Percentiles rank a stretch among this genome's conserved stretches.
Conservation (phyloP, 345 rosid genomes). For the Eucalyptus fibrosa region DNA sequence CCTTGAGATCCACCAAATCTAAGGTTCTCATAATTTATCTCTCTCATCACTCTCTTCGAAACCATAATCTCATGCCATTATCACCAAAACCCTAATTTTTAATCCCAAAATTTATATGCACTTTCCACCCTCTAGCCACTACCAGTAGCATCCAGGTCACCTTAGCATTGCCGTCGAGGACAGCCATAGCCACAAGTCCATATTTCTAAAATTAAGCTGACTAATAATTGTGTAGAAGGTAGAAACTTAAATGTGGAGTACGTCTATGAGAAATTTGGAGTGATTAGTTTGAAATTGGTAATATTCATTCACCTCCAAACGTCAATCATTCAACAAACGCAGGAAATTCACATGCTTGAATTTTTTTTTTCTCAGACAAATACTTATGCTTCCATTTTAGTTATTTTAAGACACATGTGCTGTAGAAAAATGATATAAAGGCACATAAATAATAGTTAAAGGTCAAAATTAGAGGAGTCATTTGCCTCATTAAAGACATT, state of each 20-base stretch:
- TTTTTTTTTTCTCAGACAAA: background rate
- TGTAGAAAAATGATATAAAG: background rate
- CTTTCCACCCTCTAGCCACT: background rate
- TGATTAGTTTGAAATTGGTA: background rate
- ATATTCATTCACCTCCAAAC: background rate
- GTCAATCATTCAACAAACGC: background rate
- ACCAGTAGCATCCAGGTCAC: background rate
- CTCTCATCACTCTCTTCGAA: background rate
- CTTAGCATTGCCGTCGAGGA: background rate
- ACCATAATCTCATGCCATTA: background rate
- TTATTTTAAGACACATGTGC: background rate
- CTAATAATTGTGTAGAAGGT: background rate
- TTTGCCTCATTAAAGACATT: background rate
- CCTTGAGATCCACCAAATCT: background rate
- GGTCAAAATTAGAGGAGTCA: background rate
- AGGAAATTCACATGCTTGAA: background rate
- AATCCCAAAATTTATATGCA: background rate
- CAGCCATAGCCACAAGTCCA: background rate
- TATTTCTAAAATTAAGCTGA: background rate
- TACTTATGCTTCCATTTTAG: background rate
- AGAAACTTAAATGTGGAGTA: background rate
- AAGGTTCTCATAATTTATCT: background rate
- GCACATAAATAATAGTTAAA: background rate
- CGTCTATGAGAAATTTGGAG: background rate
- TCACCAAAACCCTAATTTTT: background rate